A percentile compares a stretch with the other conserved stretches of the same genome.
These are phyloP conservation scores for Scenedesmus sp. DNA, from an alignment of 163 green algal genomes.

Conservation along the genomic window DNA sequence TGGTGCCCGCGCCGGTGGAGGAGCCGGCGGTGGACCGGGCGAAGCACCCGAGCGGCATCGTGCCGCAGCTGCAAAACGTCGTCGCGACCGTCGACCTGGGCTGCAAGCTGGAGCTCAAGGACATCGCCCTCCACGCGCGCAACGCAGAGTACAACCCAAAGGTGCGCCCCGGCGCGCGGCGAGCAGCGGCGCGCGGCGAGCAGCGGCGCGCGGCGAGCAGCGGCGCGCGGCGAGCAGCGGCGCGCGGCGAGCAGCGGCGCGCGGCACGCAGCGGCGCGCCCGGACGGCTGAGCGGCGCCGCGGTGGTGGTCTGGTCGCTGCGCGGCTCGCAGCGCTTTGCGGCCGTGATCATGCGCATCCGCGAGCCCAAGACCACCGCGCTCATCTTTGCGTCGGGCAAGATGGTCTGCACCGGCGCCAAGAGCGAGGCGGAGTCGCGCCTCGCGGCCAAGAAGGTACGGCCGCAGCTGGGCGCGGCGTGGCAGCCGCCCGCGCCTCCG, in stretches of 20 bases:
- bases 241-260: too few relatives aligned
- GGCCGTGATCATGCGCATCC: conserved; percentile 98
- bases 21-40: conserved; percentile 37
- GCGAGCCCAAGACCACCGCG: conserved; percentile 97
- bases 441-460: conserved; percentile 89
- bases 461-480: not conserved
- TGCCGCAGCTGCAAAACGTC: conserved; percentile 92
- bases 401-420: conserved; percentile 96
- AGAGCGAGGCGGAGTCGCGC: conserved; percentile 90
- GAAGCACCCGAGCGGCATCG: conserved; percentile 61
- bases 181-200: too few relatives aligned
- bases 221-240: too few relatives aligned
- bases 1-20: conserved; percentile 20
- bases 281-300: too few relatives aligned
- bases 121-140: conserved; percentile 93
- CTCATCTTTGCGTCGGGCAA: conserved; percentile 95
- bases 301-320: too few relatives aligned
- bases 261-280: too few relatives aligned
- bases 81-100: conserved; percentile 97
- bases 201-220: too few relatives aligned
- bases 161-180: too few relatives aligned
- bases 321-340: conserved; percentile 95
- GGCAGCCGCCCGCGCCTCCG: not conserved
- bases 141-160: conserved; percentile 99
- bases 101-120: conserved; percentile 95